Evolutionary conservation across 495 filamentous ascomycete species (phyloP), one percentile per base, ranked within the genome.

Genomic region (Aspergillus sclerotiicarbonarius): DNA sequence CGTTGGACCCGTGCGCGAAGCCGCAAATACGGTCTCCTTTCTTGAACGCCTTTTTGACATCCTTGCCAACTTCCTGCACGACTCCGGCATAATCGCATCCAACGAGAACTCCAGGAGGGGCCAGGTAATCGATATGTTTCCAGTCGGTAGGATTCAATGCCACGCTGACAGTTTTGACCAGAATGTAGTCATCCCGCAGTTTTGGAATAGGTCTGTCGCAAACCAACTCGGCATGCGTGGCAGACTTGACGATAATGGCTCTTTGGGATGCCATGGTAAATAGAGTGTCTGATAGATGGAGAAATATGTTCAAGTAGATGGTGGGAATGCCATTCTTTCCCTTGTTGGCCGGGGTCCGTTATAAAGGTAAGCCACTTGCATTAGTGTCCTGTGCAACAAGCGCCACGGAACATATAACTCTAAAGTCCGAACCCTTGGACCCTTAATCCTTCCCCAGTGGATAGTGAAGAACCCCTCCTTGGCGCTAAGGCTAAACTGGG

Each of bases 151-250:
- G 46, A n/a, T 49, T 49, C 10, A 49, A 25, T 4, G 46, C 46
- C 25, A 49, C 46, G 46, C 46, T 49, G 25, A 49, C 46, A 2
- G 46, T 49, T 25, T 49, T 49, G 21, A 49, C 46, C 6, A 49
- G 46, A 25, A 49, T 30, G 46, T 31, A 49, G 46, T 49, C 46
- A 20, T 49, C 46, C 21, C 46, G 46, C 9, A 49, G 46, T 9
- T 20, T n/a, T 3, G 46, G 46, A 13, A 49, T 49, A 13, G 46
- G 4, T 4, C 46, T 20, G 21, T 49, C 46, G 46, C 6, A 12
- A 25, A 49, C 46, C 21, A 49, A 25, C 21, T 4, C 10, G 46
- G 18, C 46, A 20, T 12, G 1, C 25, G 30, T 30, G 46, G 46
- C 21, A 25, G 46, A 49, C 21, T 20, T 49, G 21, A 49, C 46